phyloP scores from a whole-genome alignment of 176 grass and related monocot genomes.

The Cocos nucifera region DNA sequence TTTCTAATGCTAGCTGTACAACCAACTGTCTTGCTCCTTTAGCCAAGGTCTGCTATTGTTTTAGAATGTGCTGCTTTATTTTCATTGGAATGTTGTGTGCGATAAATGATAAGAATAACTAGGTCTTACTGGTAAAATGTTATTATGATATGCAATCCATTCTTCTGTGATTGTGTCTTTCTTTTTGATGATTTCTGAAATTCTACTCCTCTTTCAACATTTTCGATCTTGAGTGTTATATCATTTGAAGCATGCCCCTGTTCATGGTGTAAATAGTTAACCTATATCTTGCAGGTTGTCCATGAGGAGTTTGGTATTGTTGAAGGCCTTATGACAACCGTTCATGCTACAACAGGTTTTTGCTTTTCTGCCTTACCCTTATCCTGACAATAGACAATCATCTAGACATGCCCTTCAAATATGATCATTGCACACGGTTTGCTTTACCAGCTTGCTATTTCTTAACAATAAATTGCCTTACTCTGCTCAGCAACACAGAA shows the following conservation, averaged over 20 bases:
- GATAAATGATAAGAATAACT: no score
- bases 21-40: slow-evolving; percentile 99
- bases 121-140: no score
- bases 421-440: no score
- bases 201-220: background rate
- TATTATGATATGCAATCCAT: no score
- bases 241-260: background rate
- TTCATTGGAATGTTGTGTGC: background rate
- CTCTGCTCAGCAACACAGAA: slow-evolving; percentile 78
- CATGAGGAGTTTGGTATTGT: slow-evolving; percentile 97
- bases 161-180: no score
- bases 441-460: background rate
- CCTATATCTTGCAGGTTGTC: slow-evolving; percentile 53
- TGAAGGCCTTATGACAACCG: slow-evolving; percentile 98
- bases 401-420: no score
- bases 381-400: no score
- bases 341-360: slow-evolving; percentile 95
- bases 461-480: slow-evolving; percentile 14
- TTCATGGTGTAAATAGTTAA: background rate
- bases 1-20: slow-evolving; percentile 97
- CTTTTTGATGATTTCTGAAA: background rate
- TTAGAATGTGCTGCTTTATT: background rate
- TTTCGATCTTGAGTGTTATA: no score
- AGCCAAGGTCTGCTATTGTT: slow-evolving; percentile 55
- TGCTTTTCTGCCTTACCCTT: slow-evolving; percentile 3